Evolutionary conservation across 2,329 filamentous ascomycete species (phyloP).

Genomic region (Rhinocladiella similis): DNA sequence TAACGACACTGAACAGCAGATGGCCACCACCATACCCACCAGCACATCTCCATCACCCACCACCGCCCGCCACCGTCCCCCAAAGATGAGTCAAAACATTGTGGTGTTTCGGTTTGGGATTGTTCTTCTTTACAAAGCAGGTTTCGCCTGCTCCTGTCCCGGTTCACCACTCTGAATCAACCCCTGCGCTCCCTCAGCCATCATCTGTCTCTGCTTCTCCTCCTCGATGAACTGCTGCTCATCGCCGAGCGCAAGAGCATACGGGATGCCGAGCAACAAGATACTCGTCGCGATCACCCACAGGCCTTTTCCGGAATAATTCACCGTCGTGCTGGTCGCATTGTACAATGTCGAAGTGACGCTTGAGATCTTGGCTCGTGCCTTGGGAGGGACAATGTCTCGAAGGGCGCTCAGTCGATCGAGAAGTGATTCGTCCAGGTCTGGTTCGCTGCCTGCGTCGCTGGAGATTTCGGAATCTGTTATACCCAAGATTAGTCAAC

Average conservation of each 20-base stretch:
- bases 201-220: constrained; percentile 96
- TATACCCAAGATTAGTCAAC: no score
- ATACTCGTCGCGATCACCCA: constrained; percentile 91
- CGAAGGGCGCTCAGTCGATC: constrained; percentile 72
- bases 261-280: constrained; percentile 87
- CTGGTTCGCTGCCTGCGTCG: constrained; percentile 66
- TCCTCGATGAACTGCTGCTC: constrained; percentile 96
- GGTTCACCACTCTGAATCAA: constrained; percentile 16
- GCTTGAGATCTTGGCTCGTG: constrained; percentile 67
- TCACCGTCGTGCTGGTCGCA: constrained; percentile 47
- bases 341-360: constrained; percentile 50
- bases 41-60: no score
- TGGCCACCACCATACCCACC: no score
- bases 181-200: constrained; percentile 64
- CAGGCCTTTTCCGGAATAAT: constrained; percentile 78
- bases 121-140: constrained; percentile 18
- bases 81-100: neutral
- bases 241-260: constrained; percentile 88
- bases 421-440: constrained; percentile 60
- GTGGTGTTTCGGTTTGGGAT: neutral
- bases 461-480: constrained; percentile 84
- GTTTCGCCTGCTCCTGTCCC: constrained; percentile 16
- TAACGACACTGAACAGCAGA: no score
- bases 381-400: constrained; percentile 73
- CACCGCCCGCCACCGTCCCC: no score